Conservation (phyloP, 345 rosid genomes). For the Fremontodendron californicum region DNA sequence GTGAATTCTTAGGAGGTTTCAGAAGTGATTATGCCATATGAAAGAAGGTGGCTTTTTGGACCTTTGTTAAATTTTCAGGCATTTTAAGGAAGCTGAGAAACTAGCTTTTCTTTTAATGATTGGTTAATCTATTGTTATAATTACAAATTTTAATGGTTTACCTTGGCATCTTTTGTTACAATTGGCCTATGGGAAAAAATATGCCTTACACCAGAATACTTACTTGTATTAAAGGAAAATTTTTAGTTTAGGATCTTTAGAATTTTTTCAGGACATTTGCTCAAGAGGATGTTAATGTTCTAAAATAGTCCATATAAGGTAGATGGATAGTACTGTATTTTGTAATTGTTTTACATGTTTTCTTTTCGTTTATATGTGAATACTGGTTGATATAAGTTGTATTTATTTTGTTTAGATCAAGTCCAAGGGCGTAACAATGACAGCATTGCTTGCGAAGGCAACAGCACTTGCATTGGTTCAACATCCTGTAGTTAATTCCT, state of each 20-base stretch:
- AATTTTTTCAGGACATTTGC: no score
- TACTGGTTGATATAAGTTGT: background rate
- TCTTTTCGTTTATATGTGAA: background rate
- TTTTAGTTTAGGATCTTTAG: no score
- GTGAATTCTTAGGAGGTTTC: background rate
- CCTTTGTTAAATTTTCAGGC: background rate
- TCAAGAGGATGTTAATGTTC: no score
- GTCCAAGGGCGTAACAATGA: slow-evolving; percentile 91
- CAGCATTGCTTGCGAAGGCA: slow-evolving; percentile 90
- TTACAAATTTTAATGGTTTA: background rate
- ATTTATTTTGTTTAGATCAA: slow-evolving; percentile 56
- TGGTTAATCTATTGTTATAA: background rate
- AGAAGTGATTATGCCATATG: background rate
- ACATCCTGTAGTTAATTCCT: no score
- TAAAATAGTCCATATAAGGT: background rate
- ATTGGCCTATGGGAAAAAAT: background rate
- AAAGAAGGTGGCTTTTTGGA: background rate
- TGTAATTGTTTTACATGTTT: background rate
- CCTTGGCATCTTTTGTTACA: background rate
- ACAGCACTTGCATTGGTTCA: slow-evolving; percentile 82
- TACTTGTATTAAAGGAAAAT: no score
- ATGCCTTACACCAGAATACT: no score
- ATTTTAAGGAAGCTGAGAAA: background rate
- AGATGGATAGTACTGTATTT: background rate
- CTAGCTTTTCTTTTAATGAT: background rate